Conservation (phyloP, 768 basidiomycete genomes). For the Boletus rubescentipes region DNA sequence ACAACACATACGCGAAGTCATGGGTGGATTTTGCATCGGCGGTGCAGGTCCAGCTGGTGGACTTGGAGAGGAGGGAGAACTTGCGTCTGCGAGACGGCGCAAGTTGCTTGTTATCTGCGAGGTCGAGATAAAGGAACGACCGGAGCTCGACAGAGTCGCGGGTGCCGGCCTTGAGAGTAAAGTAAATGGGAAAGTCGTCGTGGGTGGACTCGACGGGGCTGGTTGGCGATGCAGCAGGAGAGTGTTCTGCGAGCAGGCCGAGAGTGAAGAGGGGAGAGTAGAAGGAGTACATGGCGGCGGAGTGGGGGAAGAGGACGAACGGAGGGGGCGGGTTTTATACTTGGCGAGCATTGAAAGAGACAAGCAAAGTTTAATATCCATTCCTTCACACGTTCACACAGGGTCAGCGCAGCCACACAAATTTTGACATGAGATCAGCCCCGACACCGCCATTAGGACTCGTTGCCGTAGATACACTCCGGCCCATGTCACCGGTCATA, state of each 20-base stretch:
- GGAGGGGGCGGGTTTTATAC: conserved; percentile 13
- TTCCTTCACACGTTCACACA: conserved; percentile 16
- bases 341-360: not conserved
- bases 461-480: conserved; percentile 15
- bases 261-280: conserved; percentile 69
- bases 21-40: conserved; percentile 8
- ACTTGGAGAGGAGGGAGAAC: conserved; percentile 29
- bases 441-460: conserved; percentile 12
- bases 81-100: conserved; percentile 40
- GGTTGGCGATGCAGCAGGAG: not conserved
- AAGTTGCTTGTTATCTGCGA: conserved; percentile 51
- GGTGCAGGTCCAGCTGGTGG: conserved; percentile 31
- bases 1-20: conserved; percentile 14
- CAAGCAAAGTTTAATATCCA: conserved; percentile 23
- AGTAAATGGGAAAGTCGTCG: conserved; percentile 43
- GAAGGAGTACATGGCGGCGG: conserved; percentile 12
- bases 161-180: conserved; percentile 42
- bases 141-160: conserved; percentile 42
- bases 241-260: conserved; percentile 46
- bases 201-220: not conserved
- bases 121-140: conserved; percentile 70
- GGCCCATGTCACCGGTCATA: too few species aligned
- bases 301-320: not conserved
- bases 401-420: conserved; percentile 15
- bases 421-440: conserved; percentile 1